Percentiles rank a stretch among this genome's conserved stretches.
phyloP scores from a whole-genome alignment of 805 yeast genomes.

The Deakozyma indianensis region DNA sequence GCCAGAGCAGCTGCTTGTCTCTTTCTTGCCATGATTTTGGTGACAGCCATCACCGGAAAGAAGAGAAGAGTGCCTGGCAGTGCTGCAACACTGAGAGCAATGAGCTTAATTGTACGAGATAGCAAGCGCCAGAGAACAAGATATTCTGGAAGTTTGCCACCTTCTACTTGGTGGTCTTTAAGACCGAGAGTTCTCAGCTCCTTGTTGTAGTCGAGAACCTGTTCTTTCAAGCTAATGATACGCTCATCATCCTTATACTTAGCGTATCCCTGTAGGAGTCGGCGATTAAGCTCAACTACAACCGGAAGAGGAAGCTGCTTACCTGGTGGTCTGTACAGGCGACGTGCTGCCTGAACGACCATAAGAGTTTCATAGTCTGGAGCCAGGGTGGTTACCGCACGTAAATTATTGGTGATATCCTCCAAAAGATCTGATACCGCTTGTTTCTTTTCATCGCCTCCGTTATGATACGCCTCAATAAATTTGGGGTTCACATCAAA shows the following conservation, averaged over 20 bases:
- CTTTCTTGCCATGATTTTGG: conserved; percentile 55
- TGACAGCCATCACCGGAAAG: conserved; percentile 72
- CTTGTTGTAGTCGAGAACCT: conserved; percentile 58
- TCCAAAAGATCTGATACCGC: conserved; percentile 64
- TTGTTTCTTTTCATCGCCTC: conserved; percentile 52
- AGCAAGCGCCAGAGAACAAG: conserved; percentile 33
- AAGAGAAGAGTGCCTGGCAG: conserved; percentile 83
- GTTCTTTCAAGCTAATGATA: conserved; percentile 42
- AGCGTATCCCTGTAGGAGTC: conserved; percentile 71
- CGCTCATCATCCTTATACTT: conserved; percentile 58
- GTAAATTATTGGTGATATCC: conserved; percentile 55
- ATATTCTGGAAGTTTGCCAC: conserved; percentile 34
- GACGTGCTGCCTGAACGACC: conserved; percentile 82
- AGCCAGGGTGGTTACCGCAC: conserved; percentile 76
- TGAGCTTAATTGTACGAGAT: conserved; percentile 41
- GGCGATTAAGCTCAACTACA: conserved; percentile 80
- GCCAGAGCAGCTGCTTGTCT: conserved; percentile 74
- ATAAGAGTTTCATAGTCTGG: conserved; percentile 81
- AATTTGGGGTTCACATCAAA: conserved; percentile 48
- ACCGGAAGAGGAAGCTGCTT: conserved; percentile 64
- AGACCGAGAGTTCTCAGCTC: conserved; percentile 48
- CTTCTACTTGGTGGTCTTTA: conserved; percentile 61
- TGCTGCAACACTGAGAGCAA: conserved; percentile 45
- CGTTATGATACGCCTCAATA: conserved; percentile 46
- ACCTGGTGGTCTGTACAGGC: conserved; percentile 67